A percentile compares a stretch with the other conserved stretches of the same genome.
Evolutionary conservation across 805 yeast species (phyloP).

Genomic region (Metschnikowia koreensis): DNA sequence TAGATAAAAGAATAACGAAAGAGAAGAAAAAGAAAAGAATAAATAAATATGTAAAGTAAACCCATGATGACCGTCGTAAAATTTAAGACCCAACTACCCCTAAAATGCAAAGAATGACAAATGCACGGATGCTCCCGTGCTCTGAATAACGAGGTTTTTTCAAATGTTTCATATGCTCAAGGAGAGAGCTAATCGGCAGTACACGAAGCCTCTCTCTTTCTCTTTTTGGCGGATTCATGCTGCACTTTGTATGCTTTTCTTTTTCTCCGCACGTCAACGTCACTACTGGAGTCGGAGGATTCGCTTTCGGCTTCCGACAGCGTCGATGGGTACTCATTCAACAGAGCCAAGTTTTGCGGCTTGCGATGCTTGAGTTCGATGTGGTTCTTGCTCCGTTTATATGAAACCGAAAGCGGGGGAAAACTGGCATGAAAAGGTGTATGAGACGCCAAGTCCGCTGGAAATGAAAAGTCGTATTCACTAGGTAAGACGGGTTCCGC

Average conservation of each 20-base stretch:
- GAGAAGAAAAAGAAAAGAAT: not conserved
- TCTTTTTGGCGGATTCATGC: constrained; percentile 7
- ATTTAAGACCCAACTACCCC: too few relatives aligned
- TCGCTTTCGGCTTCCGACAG: constrained; percentile 24
- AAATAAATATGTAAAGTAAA: too few relatives aligned
- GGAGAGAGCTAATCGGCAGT: not conserved
- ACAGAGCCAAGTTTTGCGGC: not conserved
- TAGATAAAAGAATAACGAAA: not conserved
- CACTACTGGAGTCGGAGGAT: constrained; percentile 15
- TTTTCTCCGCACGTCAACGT: constrained; percentile 8
- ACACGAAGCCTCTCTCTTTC: constrained; percentile 4
- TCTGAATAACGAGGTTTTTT: not conserved
- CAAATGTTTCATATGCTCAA: not conserved
- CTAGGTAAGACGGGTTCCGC: constrained; percentile 18
- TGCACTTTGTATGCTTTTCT: constrained; percentile 3
- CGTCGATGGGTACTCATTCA: constrained; percentile 7
- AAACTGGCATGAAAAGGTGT: constrained; percentile 33
- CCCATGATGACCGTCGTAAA: too few relatives aligned
- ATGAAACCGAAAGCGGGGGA: constrained; percentile 41
- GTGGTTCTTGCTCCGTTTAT: constrained; percentile 15
- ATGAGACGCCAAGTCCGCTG: constrained; percentile 27
- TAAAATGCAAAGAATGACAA: too few relatives aligned
- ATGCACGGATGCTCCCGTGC: too few relatives aligned
- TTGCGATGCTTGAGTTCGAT: constrained; percentile 7
- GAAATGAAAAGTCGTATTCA: constrained; percentile 33